Base-by-base conservation (phyloP, 2,329 filamentous ascomycete species). In the Tricladium varicosporioides region DNA sequence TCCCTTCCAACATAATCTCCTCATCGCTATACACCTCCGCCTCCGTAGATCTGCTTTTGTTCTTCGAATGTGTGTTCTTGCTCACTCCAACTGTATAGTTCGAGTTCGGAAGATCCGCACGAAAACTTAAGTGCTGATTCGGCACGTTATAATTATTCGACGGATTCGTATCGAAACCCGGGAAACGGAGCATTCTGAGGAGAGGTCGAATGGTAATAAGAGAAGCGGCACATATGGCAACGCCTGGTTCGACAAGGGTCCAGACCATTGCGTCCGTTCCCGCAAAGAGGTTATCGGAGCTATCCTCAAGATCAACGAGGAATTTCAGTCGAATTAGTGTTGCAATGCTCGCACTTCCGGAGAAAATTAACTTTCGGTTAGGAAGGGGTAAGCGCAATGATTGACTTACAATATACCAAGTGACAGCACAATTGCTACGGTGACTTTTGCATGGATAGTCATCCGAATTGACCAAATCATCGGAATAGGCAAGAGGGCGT, bases 191-290 rank as follows among this genome's bases (percentile, higher is more conserved):
- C 7, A 19, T 33, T 18, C 79, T 78, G 36, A 83, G 74, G 0
- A 83, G 73, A 3, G 80, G 80, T 2, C 80, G 77, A 32, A 83
- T 79, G 5, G 80, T 83, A 18, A 78, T 78, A 10, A 83, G 71
- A 58, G 78, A 81, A 1, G 80, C 76, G 11, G 80, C 80, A 22
- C 78, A 67, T 47, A 83, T 83, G 57, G 80, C 80, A 18, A 83
- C 75, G 5, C 79, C 80, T 1, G 80, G 80, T 63, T 83, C 80
- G 53, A 83, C 71, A n/a, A 83, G 69, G 9, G 79, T 82, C 80
- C 80, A 83, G 5, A 82, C 73, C 75, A 80, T 79, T 36, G 79
- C 75, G 58, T 80, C 72, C 3, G 79, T 82, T 74, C 78, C 81
- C 47, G 40, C 8, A 36, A 53, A 76, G 76, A 2, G 65, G 61